Conservation (phyloP, 768 basidiomycete genomes). For the Lactifluus pinguis region DNA sequence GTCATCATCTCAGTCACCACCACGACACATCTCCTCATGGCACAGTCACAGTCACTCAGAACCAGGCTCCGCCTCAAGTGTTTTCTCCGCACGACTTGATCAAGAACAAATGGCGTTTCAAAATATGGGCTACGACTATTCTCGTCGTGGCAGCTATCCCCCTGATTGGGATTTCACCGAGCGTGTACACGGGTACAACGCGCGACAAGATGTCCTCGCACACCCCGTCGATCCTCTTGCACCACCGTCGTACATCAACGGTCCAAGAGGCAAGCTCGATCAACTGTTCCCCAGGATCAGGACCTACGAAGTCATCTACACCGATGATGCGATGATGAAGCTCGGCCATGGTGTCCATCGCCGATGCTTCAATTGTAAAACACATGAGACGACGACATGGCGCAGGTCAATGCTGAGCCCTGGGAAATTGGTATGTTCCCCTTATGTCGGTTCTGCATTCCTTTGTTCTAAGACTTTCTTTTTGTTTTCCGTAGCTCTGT, state of each 20-base stretch:
- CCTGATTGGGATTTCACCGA: background rate
- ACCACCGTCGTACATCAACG: background rate
- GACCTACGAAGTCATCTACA: conserved; percentile 27
- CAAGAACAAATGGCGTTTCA: background rate
- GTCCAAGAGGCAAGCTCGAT: background rate
- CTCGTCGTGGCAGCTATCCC: background rate
- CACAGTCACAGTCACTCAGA: background rate
- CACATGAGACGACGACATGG: conserved; percentile 76
- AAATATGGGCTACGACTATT: background rate
- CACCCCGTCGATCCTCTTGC: background rate
- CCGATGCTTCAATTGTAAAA: conserved; percentile 75
- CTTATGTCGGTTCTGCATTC: background rate
- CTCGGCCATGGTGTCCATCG: conserved; percentile 63
- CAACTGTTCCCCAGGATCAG: background rate
- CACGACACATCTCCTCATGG: background rate
- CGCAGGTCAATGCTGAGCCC: conserved; percentile 62
- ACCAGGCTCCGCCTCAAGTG: background rate
- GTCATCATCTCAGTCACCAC: background rate
- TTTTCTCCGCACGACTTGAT: background rate
- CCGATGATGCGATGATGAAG: conserved; percentile 73
- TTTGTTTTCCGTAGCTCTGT: conserved; percentile 17
- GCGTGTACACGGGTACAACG: background rate
- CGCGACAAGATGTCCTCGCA: background rate
- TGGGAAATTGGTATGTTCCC: conserved; percentile 51
- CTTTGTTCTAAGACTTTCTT: background rate